A percentile compares a stretch with the other conserved stretches of the same genome.
phyloP scores from a whole-genome alignment of 768 basidiomycete genomes.

The Podaxis mareebaensis region DNA sequence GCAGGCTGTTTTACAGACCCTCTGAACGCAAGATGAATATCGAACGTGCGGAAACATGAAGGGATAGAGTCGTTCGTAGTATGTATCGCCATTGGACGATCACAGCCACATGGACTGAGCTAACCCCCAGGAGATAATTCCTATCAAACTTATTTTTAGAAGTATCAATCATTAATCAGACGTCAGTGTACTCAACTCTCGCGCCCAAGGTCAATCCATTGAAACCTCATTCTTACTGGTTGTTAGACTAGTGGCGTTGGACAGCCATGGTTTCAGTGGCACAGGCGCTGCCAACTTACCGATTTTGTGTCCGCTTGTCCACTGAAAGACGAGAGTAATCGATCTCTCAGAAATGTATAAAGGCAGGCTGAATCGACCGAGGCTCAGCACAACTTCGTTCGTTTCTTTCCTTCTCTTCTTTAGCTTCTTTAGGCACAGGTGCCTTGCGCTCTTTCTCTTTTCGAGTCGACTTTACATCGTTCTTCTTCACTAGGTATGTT shows the following conservation, averaged over 20 bases:
- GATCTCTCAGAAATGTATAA: background rate
- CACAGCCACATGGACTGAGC: background rate
- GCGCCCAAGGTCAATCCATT: conserved; percentile 11
- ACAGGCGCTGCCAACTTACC: background rate
- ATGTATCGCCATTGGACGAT: background rate
- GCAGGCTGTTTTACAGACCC: too few relatives aligned
- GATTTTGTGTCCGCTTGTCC: background rate
- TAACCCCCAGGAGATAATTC: too few relatives aligned
- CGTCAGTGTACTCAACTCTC: background rate
- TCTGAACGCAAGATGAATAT: too few relatives aligned
- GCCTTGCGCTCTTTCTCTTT: conserved; percentile 15
- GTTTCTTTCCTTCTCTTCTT: conserved; percentile 1
- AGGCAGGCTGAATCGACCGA: background rate
- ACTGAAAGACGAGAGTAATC: background rate
- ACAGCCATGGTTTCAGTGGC: background rate
- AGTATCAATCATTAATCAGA: background rate
- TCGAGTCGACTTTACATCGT: conserved; percentile 12
- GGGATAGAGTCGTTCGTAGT: too few relatives aligned
- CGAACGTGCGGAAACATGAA: too few relatives aligned
- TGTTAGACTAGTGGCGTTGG: background rate
- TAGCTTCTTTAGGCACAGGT: conserved; percentile 14
- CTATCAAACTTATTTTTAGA: background rate
- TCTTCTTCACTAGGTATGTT: background rate
- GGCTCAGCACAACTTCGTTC: background rate
- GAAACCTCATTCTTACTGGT: background rate